Evolutionary conservation across 257 asterid species (phyloP).

Genomic region (Fraxinus quadrangulata): DNA sequence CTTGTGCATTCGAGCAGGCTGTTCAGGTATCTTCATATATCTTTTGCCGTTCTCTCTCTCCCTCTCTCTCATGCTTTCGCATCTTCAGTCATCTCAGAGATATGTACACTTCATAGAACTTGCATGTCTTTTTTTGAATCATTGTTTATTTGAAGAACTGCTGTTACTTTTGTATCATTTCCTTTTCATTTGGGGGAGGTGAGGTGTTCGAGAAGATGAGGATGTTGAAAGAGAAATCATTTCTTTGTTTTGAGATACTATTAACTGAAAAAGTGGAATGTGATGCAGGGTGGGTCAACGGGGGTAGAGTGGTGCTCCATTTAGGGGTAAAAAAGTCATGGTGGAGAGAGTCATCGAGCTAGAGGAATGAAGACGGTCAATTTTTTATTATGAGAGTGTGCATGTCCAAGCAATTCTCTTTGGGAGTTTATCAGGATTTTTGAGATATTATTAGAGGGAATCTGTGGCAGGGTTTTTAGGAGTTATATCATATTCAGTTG

Average conservation of each 20-base stretch:
- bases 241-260: neutral
- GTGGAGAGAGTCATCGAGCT: neutral
- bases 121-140: neutral
- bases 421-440: neutral
- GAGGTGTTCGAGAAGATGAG: neutral
- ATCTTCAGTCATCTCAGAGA: neutral
- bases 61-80: too few species aligned
- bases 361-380: neutral
- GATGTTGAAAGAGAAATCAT: neutral
- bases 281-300: neutral
- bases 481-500: neutral
- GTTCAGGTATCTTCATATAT: constrained; percentile 68
- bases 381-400: neutral
- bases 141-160: neutral
- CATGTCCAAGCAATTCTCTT: neutral
- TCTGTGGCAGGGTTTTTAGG: neutral
- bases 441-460: neutral
- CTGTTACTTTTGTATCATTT: neutral
- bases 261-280: neutral
- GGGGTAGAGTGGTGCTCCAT: neutral
- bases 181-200: neutral
- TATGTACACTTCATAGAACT: neutral
- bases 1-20: constrained; percentile 98
- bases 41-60: neutral
- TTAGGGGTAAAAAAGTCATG: neutral